Evolutionary conservation across 2,329 filamentous ascomycete genomes (phyloP).

Genomic region (Verticillium nonalfalfae): DNA sequence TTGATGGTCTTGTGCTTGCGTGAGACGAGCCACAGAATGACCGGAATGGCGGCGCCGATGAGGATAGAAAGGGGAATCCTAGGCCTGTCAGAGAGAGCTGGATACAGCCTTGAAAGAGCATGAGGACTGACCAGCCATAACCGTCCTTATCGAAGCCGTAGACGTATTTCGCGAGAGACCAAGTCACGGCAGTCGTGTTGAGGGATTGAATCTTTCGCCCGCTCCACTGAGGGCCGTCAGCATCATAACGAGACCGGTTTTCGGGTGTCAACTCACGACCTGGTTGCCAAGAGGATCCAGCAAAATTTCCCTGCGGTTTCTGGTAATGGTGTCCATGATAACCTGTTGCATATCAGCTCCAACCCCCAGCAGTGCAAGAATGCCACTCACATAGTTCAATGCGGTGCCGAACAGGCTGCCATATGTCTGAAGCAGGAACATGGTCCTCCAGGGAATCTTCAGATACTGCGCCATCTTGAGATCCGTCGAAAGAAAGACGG

Average conservation of each 20-base stretch:
- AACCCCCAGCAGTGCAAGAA: background rate
- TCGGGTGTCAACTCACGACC: conserved; percentile 1
- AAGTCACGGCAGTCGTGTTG: conserved; percentile 28
- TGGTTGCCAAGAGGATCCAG: conserved; percentile 11
- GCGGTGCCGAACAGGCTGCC: conserved; percentile 33
- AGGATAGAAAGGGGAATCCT: conserved; percentile 30
- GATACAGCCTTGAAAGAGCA: conserved; percentile 21
- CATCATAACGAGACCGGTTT: too few species aligned
- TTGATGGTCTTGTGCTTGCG: conserved; percentile 8
- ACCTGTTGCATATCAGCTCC: conserved; percentile 7
- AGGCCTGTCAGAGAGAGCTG: conserved; percentile 22
- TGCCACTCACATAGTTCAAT: conserved; percentile 28
- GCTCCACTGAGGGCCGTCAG: conserved; percentile 25
- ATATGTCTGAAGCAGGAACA: conserved; percentile 54
- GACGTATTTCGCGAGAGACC: conserved; percentile 16
- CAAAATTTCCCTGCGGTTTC: conserved; percentile 32
- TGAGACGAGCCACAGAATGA: conserved; percentile 4
- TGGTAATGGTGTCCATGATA: conserved; percentile 37
- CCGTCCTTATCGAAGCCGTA: conserved; percentile 8
- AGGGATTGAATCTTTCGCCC: conserved; percentile 39
- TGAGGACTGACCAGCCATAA: conserved; percentile 6
- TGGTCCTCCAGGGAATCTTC: conserved; percentile 60
- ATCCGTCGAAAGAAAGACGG: conserved; percentile 35
- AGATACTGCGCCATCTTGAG: conserved; percentile 70
- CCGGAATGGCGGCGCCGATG: conserved; percentile 19